Percentiles rank a stretch among this genome's conserved stretches.
These are phyloP conservation scores for Didymella pinodella DNA, from an alignment of 2,329 filamentous ascomycete genomes.

Conservation along the genomic window DNA sequence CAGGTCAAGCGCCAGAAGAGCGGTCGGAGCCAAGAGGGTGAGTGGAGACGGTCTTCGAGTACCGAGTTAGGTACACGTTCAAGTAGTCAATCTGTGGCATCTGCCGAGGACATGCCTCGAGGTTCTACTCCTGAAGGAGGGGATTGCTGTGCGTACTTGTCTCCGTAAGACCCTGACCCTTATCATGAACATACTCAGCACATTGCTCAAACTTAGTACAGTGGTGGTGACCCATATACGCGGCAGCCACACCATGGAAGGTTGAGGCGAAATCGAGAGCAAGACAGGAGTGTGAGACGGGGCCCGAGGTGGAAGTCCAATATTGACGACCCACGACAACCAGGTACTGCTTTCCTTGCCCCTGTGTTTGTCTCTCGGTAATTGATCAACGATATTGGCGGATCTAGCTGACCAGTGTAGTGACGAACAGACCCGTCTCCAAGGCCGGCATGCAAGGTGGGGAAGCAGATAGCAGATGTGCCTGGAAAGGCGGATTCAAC, in stretches of 20 bases:
- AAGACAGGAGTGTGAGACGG: background rate
- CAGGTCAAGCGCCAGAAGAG: too few relatives aligned
- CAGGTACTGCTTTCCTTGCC: background rate
- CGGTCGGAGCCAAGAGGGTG: background rate
- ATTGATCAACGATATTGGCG: background rate
- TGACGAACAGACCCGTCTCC: background rate
- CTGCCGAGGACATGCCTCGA: background rate
- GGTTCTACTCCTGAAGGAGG: background rate
- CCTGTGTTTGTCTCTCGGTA: background rate
- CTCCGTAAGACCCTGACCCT: background rate
- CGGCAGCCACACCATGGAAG: background rate
- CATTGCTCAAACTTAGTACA: background rate
- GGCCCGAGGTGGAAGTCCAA: background rate
- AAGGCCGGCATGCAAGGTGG: background rate
- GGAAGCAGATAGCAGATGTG: background rate
- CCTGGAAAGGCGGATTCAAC: background rate
- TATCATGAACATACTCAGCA: background rate
- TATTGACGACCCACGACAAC: background rate
- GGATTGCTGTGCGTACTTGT: too few relatives aligned
- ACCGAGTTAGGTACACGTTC: conserved; percentile 3
- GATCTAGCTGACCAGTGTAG: background rate
- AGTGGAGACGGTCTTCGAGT: background rate
- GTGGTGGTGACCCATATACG: background rate
- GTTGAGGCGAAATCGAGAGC: background rate
- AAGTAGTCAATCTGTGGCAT: background rate